phyloP scores from a whole-genome alignment of 2,329 filamentous ascomycete genomes.

The Hymenoscyphus occultus region DNA sequence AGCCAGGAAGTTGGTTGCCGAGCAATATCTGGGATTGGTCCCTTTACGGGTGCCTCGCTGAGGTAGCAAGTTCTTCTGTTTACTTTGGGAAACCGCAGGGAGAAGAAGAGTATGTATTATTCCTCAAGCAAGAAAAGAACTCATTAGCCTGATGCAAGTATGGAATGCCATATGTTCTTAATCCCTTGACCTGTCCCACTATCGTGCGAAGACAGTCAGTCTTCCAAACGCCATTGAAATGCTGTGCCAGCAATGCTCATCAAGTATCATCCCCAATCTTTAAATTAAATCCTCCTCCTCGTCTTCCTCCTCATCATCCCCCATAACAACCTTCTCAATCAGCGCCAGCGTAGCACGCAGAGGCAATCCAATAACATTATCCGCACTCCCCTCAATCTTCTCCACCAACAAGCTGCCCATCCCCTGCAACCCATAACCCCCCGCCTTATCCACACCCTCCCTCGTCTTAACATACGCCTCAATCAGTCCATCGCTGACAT shows the following conservation, averaged over 20 bases:
- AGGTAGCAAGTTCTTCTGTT: background rate
- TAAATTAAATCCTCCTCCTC: background rate
- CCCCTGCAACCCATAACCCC: constrained; percentile 92
- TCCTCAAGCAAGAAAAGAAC: background rate
- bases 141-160: background rate
- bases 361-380: constrained; percentile 92
- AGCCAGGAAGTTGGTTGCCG: no score
- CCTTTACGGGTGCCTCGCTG: background rate
- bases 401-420: constrained; percentile 84
- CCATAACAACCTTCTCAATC: constrained; percentile 82
- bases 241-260: background rate
- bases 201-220: background rate
- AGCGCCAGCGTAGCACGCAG: constrained; percentile 73
- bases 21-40: no score
- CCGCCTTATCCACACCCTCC: constrained; percentile 94
- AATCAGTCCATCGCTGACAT: constrained; percentile 79
- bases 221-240: constrained; percentile 3
- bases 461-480: constrained; percentile 76
- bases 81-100: background rate
- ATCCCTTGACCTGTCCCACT: constrained; percentile 2
- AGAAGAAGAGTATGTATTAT: background rate
- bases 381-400: constrained; percentile 81
- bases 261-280: no score
- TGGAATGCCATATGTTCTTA: background rate
- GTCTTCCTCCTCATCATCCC: constrained; percentile 38